phyloP scores from a whole-genome alignment of 2,329 filamentous ascomycete species.

The Aspergillus puulaauensis region DNA sequence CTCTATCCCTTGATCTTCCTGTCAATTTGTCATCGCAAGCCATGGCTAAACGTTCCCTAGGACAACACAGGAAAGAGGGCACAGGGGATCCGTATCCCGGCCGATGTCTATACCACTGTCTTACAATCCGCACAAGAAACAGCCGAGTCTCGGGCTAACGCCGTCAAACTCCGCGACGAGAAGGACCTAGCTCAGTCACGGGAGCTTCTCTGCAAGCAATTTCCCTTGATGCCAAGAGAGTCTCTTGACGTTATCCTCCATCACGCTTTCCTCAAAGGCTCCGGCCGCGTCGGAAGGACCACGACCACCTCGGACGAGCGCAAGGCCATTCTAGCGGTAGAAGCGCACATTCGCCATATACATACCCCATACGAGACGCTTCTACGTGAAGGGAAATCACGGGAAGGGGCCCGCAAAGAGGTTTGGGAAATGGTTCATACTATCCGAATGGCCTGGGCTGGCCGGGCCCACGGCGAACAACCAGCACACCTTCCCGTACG shows the following conservation, averaged over 20 bases:
- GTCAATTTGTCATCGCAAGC: not conserved
- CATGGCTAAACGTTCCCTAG: constrained; percentile 15
- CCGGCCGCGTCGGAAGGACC: constrained; percentile 41
- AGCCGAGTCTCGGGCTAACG: constrained; percentile 38
- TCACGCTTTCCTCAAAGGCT: constrained; percentile 43
- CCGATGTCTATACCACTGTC: constrained; percentile 39
- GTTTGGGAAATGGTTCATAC: constrained; percentile 31
- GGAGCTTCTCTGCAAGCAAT: constrained; percentile 30
- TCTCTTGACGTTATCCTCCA: constrained; percentile 33
- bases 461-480: constrained; percentile 3
- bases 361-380: constrained; percentile 43
- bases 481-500: constrained; percentile 13
- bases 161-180: constrained; percentile 38
- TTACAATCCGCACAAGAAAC: constrained; percentile 40
- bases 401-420: constrained; percentile 29
- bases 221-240: constrained; percentile 38
- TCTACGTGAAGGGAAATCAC: constrained; percentile 24
- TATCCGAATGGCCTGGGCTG: constrained; percentile 34
- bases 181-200: constrained; percentile 27
- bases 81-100: constrained; percentile 47
- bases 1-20: not conserved
- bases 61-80: constrained; percentile 29
- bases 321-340: constrained; percentile 41
- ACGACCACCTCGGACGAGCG: constrained; percentile 30
- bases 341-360: constrained; percentile 45